Evolutionary conservation across 257 asterid genomes (phyloP).

Genomic region (Coffea canephora): DNA sequence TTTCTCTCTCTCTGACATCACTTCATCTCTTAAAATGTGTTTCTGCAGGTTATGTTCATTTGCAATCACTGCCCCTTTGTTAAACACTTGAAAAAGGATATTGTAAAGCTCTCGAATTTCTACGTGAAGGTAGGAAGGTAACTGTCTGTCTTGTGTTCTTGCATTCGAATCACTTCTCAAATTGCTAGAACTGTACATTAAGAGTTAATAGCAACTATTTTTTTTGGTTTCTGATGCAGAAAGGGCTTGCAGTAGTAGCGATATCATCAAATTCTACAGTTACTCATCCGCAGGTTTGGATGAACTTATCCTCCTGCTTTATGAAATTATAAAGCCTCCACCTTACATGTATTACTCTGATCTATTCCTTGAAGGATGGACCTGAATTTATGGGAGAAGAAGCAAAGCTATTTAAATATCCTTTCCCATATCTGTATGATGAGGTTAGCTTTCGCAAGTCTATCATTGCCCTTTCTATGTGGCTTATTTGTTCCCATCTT

Average conservation of each 20-base stretch:
- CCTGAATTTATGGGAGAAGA: slow-evolving; percentile 89
- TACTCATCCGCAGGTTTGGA: slow-evolving; percentile 89
- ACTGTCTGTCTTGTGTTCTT: slow-evolving; percentile 1
- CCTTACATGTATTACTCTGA: slow-evolving; percentile 31
- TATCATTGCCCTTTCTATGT: neutral
- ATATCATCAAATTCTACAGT: slow-evolving; percentile 76
- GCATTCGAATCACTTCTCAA: slow-evolving; percentile 17
- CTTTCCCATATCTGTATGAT: slow-evolving; percentile 85
- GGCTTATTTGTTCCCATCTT: neutral
- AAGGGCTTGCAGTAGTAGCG: slow-evolving; percentile 88
- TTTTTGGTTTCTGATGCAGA: slow-evolving; percentile 45
- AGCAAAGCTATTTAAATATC: slow-evolving; percentile 64
- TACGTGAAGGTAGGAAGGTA: slow-evolving; percentile 67
- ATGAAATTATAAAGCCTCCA: slow-evolving; percentile 31
- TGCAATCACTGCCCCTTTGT: slow-evolving; percentile 95
- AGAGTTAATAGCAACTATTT: neutral
- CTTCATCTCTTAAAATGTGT: neutral
- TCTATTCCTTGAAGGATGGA: slow-evolving; percentile 67
- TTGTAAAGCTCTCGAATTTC: slow-evolving; percentile 75
- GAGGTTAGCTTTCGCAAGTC: slow-evolving; percentile 44
- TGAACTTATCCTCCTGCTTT: slow-evolving; percentile 32
- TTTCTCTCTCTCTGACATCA: neutral
- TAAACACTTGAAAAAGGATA: slow-evolving; percentile 67
- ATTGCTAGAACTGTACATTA: slow-evolving; percentile 8
- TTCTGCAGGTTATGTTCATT: slow-evolving; percentile 69